Percentiles rank a stretch among this genome's conserved stretches.
phyloP scores from a whole-genome alignment of 2,329 filamentous ascomycete genomes.

The Cylindrodendrum hubeiense region DNA sequence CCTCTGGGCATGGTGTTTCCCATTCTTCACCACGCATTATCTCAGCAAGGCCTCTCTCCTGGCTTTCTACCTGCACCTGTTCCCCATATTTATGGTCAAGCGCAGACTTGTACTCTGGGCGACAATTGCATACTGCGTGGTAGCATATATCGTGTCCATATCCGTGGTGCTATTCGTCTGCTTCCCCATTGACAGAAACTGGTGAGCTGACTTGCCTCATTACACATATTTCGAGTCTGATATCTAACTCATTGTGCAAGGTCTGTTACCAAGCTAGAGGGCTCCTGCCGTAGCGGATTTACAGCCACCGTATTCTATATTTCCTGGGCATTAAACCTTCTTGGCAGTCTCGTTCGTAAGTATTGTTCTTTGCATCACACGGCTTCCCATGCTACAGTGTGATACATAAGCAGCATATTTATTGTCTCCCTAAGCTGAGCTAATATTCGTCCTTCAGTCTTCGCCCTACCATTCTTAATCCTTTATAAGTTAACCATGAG shows the following conservation, averaged over 20 bases:
- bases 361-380: not conserved
- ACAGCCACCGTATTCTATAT: not conserved
- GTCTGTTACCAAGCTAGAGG: not conserved
- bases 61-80: not conserved
- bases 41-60: conserved; percentile 9
- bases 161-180: not conserved
- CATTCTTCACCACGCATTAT: conserved; percentile 7
- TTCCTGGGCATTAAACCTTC: conserved; percentile 3
- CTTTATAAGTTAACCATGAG: not conserved
- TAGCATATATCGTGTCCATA: conserved; percentile 2
- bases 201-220: not conserved
- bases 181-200: conserved; percentile 5
- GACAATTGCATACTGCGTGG: not conserved
- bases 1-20: conserved; percentile 3
- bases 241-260: not conserved
- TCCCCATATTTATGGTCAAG: conserved; percentile 6
- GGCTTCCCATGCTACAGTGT: not conserved
- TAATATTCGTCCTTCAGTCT: not conserved
- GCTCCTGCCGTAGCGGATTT: not conserved
- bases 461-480: not conserved
- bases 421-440: not conserved
- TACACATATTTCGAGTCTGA: not conserved
- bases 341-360: not conserved
- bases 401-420: not conserved
- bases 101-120: not conserved